Percentiles rank a stretch among this genome's conserved stretches.
Conservation (phyloP, 805 yeast genomes). For the Vanderwaltozyma tropicalis region DNA sequence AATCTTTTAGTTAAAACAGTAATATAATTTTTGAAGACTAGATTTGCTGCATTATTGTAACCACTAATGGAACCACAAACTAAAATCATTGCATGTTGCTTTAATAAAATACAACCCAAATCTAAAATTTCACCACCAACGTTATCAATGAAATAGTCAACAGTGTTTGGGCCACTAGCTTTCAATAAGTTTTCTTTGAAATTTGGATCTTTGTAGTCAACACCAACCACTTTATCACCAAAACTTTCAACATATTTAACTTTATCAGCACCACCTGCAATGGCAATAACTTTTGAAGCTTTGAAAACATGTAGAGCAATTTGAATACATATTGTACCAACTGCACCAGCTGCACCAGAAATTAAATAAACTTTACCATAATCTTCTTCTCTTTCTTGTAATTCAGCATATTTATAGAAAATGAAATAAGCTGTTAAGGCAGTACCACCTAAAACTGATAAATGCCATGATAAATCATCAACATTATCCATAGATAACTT, state of each 20-base stretch:
- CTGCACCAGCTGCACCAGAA: constrained; percentile 67
- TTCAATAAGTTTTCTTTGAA: constrained; percentile 29
- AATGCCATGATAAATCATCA: constrained; percentile 34
- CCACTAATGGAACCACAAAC: constrained; percentile 60
- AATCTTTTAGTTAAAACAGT: constrained; percentile 41
- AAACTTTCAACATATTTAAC: constrained; percentile 42
- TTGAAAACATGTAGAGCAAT: constrained; percentile 43
- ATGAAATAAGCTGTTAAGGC: constrained; percentile 55
- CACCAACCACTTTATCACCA: constrained; percentile 41
- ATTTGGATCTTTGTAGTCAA: constrained; percentile 41
- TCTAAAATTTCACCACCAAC: constrained; percentile 55
- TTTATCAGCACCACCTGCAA: constrained; percentile 52
- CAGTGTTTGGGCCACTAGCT: constrained; percentile 37
- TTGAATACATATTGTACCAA: constrained; percentile 52
- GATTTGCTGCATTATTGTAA: constrained; percentile 36
- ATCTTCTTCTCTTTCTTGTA: constrained; percentile 31
- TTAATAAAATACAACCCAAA: constrained; percentile 29
- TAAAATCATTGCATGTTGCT: constrained; percentile 35
- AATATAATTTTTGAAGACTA: constrained; percentile 33
- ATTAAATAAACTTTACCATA: constrained; percentile 39
- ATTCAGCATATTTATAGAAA: constrained; percentile 38
- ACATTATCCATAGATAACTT: constrained; percentile 15
- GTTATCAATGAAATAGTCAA: constrained; percentile 48
- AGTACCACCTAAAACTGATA: constrained; percentile 46
- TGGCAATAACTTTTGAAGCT: constrained; percentile 48